phyloP scores from a whole-genome alignment of 192 early-diverging fungal genomes.

The Anaeromyces robustus region DNA sequence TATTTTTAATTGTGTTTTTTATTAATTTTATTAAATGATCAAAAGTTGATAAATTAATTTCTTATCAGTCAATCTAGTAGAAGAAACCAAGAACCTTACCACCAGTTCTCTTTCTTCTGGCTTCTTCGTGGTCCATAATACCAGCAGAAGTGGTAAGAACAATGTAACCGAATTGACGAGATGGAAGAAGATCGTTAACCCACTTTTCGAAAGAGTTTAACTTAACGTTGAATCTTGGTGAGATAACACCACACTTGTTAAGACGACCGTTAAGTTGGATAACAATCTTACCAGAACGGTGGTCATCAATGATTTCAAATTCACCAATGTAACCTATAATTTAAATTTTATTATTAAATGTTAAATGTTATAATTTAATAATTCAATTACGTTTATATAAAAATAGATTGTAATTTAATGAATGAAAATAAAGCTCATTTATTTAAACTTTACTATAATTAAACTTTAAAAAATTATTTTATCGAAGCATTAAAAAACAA shows the following conservation, averaged over 20 bases:
- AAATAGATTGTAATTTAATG: slow-evolving; percentile 2
- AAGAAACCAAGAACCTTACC: slow-evolving; percentile 96
- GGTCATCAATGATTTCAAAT: slow-evolving; percentile 97
- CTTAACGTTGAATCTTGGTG: slow-evolving; percentile 96
- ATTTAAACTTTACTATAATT: slow-evolving; percentile 5
- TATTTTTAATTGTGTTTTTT: neutral
- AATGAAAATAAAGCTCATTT: slow-evolving; percentile 1
- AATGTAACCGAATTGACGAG: slow-evolving; percentile 96
- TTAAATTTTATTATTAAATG: neutral
- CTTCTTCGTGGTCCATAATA: slow-evolving; percentile 99
- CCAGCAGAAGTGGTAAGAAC: slow-evolving; percentile 45
- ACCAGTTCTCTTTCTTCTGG: slow-evolving; percentile 89
- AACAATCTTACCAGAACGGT: slow-evolving; percentile 94
- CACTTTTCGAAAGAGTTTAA: slow-evolving; percentile 87
- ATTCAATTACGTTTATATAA: neutral
- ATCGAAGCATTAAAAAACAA: slow-evolving; percentile 62
- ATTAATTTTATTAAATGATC: neutral
- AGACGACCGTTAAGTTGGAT: slow-evolving; percentile 95
- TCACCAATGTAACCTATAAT: slow-evolving; percentile 89
- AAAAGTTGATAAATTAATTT: neutral
- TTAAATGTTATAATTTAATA: neutral
- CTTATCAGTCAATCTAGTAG: slow-evolving; percentile 38
- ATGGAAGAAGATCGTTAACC: slow-evolving; percentile 91
- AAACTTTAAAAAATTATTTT: slow-evolving; percentile 28
- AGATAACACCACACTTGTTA: slow-evolving; percentile 99